A percentile compares a stretch with the other conserved stretches of the same genome.
These are phyloP conservation scores for Graphilbum ipis-grandicollis DNA, from an alignment of 2,329 filamentous ascomycete genomes.

Conservation along the genomic window DNA sequence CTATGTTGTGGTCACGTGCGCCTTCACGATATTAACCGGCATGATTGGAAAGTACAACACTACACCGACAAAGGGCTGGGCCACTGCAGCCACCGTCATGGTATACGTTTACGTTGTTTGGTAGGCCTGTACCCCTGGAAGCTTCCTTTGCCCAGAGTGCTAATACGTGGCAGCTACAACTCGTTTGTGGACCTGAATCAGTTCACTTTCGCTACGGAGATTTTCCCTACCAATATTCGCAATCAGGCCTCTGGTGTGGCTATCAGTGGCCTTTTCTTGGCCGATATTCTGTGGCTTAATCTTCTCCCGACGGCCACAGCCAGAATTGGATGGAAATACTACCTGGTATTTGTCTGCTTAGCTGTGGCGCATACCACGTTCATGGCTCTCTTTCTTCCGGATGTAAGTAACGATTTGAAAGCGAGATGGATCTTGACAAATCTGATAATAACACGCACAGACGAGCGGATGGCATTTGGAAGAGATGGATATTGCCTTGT, in stretches of 20 bases:
- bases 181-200: conserved; percentile 2
- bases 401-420: not conserved
- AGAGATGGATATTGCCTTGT: too few relatives aligned
- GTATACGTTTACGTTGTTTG: not conserved
- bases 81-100: not conserved
- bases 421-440: too few relatives aligned
- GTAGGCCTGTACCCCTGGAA: too few relatives aligned
- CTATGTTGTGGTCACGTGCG: conserved; percentile 1
- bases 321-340: conserved; percentile 2
- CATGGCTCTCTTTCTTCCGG: not conserved
- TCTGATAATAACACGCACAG: not conserved
- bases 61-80: conserved; percentile 1
- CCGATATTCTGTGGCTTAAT: conserved; percentile 1
- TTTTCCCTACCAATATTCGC: conserved; percentile 3
- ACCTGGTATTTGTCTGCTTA: conserved; percentile 2
- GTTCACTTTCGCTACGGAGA: conserved; percentile 3
- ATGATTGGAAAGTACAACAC: conserved; percentile 3
- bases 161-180: conserved; percentile 1
- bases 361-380: not conserved
- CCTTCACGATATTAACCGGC: not conserved
- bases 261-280: conserved; percentile 1
- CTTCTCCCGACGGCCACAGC: conserved; percentile 1
- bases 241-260: conserved; percentile 1
- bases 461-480: not conserved
- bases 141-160: not conserved